Evolutionary conservation across 768 basidiomycete genomes (phyloP).

Genomic region (Panaeolus cyanescens): DNA sequence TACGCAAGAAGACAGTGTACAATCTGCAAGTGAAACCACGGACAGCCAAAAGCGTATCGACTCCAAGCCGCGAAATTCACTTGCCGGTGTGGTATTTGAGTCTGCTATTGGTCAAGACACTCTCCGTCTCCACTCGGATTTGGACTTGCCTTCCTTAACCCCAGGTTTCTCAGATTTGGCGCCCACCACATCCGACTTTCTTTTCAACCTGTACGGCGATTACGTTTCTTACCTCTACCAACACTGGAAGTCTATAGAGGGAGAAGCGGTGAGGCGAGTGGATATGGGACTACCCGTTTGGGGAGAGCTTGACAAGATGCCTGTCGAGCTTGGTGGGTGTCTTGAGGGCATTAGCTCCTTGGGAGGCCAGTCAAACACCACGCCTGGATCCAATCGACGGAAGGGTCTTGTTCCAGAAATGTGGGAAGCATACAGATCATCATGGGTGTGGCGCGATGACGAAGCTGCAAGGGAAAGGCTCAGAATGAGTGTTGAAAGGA

Average conservation of each 20-base stretch:
- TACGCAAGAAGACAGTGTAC: neutral
- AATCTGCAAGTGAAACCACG: neutral
- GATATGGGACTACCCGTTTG: neutral
- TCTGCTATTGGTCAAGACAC: neutral
- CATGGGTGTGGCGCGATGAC: neutral
- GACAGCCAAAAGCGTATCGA: neutral
- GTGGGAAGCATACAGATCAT: neutral
- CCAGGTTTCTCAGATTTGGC: neutral
- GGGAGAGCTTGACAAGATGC: neutral
- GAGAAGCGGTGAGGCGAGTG: neutral
- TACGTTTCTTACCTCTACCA: neutral
- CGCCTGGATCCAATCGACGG: neutral
- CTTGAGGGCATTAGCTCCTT: neutral
- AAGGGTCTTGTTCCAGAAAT: neutral
- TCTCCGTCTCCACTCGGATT: neutral
- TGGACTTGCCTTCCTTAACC: neutral
- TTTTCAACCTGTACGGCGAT: neutral
- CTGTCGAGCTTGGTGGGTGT: neutral
- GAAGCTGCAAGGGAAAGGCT: neutral
- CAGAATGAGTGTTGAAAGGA: neutral
- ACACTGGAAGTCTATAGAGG: neutral
- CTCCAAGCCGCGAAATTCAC: neutral
- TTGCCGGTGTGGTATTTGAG: neutral
- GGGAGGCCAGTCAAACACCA: neutral
- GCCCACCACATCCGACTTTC: neutral